Conservation (phyloP, 805 yeast genomes). For the Candida ascalaphidarum region DNA sequence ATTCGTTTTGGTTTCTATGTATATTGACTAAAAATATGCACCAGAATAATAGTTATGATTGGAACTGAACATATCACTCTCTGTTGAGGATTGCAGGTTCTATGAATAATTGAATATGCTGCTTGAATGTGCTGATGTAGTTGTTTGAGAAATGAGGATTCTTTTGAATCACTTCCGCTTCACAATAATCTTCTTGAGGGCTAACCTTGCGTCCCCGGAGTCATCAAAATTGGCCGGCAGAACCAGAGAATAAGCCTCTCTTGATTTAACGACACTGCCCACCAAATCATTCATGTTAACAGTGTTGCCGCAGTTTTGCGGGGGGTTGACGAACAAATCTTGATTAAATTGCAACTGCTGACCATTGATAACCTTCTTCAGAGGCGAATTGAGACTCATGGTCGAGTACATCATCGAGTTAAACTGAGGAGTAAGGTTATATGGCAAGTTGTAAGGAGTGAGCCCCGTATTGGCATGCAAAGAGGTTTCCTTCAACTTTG, state of each 20-base stretch:
- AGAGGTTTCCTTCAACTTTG: slow-evolving; percentile 20
- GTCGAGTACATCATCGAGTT: slow-evolving; percentile 31
- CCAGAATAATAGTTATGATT: too few relatives aligned
- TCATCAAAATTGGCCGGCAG: slow-evolving; percentile 5
- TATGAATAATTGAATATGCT: too few relatives aligned
- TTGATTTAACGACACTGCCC: too few relatives aligned
- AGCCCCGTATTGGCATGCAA: slow-evolving; percentile 17
- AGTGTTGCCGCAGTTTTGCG: slow-evolving; percentile 2
- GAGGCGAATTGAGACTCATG: slow-evolving; percentile 24
- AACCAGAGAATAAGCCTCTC: too few relatives aligned
- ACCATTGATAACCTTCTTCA: slow-evolving; percentile 8
- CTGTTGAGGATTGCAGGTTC: too few relatives aligned
- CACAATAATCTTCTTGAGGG: slow-evolving; percentile 27
- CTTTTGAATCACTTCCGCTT: too few relatives aligned
- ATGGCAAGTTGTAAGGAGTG: slow-evolving; percentile 17
- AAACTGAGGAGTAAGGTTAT: slow-evolving; percentile 32
- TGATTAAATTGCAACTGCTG: slow-evolving; percentile 16
- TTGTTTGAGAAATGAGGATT: too few relatives aligned
- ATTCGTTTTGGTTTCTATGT: too few relatives aligned
- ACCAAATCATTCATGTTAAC: slow-evolving; percentile 13
- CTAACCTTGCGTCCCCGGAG: slow-evolving; percentile 29
- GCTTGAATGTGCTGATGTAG: too few relatives aligned
- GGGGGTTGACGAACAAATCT: slow-evolving; percentile 15
- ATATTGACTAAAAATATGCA: too few relatives aligned
- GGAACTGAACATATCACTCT: too few relatives aligned